Conservation (phyloP, 129 eudicot species). For the Flaveria robusta region DNA sequence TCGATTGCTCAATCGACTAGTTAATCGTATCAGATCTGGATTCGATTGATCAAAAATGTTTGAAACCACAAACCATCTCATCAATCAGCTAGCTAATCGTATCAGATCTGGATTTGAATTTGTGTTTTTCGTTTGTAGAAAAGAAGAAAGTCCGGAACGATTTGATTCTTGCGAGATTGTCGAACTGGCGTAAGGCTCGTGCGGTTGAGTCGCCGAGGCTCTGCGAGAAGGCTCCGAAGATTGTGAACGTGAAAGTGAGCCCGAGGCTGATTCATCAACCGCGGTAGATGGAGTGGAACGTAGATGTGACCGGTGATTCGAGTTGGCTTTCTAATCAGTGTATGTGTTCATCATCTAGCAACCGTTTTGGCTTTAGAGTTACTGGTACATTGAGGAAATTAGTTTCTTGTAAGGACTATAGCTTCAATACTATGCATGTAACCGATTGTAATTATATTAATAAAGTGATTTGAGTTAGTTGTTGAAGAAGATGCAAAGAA, state of each 20-base stretch:
- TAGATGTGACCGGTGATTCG: slow-evolving; percentile 13
- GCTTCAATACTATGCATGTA: slow-evolving; percentile 26
- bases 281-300: slow-evolving; percentile 44
- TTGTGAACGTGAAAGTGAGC: slow-evolving; percentile 66
- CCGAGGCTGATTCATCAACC: slow-evolving; percentile 90
- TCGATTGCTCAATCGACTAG: not conserved
- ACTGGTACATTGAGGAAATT: slow-evolving; percentile 20
- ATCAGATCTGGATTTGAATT: not conserved
- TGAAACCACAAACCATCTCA: no score
- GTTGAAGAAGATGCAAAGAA: not conserved
- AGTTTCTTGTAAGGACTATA: slow-evolving; percentile 1
- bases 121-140: slow-evolving; percentile 21
- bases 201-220: slow-evolving; percentile 45
- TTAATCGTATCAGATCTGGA: not conserved
- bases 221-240: slow-evolving; percentile 77
- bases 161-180: slow-evolving; percentile 54
- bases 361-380: slow-evolving; percentile 1
- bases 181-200: slow-evolving; percentile 71
- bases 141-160: slow-evolving; percentile 46
- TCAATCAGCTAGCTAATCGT: not conserved
- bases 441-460: slow-evolving; percentile 25
- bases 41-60: not conserved
- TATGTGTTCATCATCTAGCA: not conserved
- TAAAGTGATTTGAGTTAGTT: not conserved
- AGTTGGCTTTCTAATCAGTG: slow-evolving; percentile 16